Evolutionary conservation across 805 yeast genomes (phyloP), one percentile per base, ranked within the genome.

Genomic region (Debaryomyces maramus): DNA sequence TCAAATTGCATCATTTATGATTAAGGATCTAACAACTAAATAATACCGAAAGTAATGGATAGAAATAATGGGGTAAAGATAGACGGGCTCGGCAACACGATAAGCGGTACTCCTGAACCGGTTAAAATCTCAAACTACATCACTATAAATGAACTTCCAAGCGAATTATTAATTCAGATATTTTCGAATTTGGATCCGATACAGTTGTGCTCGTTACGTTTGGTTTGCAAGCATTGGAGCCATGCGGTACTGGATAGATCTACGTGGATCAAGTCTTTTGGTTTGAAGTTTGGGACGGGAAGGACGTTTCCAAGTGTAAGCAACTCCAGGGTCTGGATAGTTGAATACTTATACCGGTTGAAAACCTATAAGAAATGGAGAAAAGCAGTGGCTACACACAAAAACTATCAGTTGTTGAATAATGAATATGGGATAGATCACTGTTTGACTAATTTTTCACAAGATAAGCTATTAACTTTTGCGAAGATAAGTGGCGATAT

Each of bases 191-290:
- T 77, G 6, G 78, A 77, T 39, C 72, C 78, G 3, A 47, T 56
- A 3, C 70, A 77, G 20, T 56, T 78, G 33, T 60, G 60, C 36
- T 54, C 50, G 14, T 49, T 71, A 6, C 61, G 76, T 6, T 45
- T 63, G 15, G 83, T 78, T 5, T 77, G 82, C 46, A 64, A 58
- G 36, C 49, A 60, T 32, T 78, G 83, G 83, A 60, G 69, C 43
- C 45, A 45, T 29, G 66, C 73, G 2, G 63, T 75, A 2, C 61
- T 63, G 39, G 77, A 76, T 48, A 65, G 67, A 40, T 55, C 61
- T 8, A 69, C 76, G 18, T 78, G 83, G 83, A 57, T 59, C 44
- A 64, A 61, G 27, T 67, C 77, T 5, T 77, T 77, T 47, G 53
- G 54, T 22, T 46, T 56, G 23, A 59, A 63, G 34, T 73, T 73